Base-by-base conservation (phyloP, 148 eudicot species). In the Fallopia convolvulus region DNA sequence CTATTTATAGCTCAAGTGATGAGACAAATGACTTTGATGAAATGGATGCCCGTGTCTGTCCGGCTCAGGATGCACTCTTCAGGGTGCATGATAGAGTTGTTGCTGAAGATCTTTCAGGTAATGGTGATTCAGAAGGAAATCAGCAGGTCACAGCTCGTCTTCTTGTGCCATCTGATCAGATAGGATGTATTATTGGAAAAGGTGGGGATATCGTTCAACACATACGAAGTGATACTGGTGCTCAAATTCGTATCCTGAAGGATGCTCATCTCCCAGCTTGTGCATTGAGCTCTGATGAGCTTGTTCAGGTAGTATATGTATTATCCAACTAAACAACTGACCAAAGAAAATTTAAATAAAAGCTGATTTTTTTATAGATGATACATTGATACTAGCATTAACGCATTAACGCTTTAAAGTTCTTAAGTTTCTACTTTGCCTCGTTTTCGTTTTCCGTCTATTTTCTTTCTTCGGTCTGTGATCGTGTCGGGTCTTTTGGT, bases 171-270 rank as follows among this genome's bases (percentile, higher is more conserved):
- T 87, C 93, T 50, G 99, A 94, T 92, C 99, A 94, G 83, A 94
- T 94, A 81, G 97, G 98, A 42, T 90, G 99, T 81, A 68, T 92
- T 82, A 89, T 94, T 83, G 99, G 99, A 75, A 94, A 94, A 87
- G 99, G 99, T 63, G 99, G 99, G 42, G 91, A 90, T 79, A 92
- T 90, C 48, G 94, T 94, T 76, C 96, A 92, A 76, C 81, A 70
- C 61, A 92, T 94, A 50, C 93, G 96, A 13, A 90, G 85, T 81
- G 99, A 94, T n/a, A 88, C 96, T 48, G 97, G 96, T 79, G 92
- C 99, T 52, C 96, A 92, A 82, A 81, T 94, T 80, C 96, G 97
- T 44, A 94, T 94, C 76, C 53, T 94, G 79, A 94, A 92, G 87
- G 94, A 90, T 85, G 86, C 89, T 70, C 96, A 94, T 81, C 79